These are phyloP conservation scores for Rhodotorula glutinis DNA, from an alignment of 1,284 basidiomycete species.

Conservation along the genomic window DNA sequence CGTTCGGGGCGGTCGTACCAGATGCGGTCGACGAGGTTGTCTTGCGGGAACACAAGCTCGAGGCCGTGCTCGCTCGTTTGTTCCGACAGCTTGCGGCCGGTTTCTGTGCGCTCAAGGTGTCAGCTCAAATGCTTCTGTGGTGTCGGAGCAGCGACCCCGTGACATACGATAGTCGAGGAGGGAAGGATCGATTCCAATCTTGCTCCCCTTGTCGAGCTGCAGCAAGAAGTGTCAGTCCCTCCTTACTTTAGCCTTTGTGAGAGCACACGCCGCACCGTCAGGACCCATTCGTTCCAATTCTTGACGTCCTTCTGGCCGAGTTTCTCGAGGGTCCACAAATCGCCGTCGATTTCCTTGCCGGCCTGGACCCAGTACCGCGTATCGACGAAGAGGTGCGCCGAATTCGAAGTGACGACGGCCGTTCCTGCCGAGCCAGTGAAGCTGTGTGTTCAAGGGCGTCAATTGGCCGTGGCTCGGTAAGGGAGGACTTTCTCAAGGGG, in stretches of 20 bases:
- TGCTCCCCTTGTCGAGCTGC: conserved; percentile 51
- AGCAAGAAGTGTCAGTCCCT: too few relatives aligned
- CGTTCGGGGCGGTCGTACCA: conserved; percentile 72
- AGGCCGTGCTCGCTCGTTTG: background rate
- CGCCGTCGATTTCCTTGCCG: conserved; percentile 72
- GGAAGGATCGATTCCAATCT: conserved; percentile 76
- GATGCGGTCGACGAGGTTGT: conserved; percentile 80
- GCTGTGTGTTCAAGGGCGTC: conserved; percentile 49
- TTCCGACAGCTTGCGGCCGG: conserved; percentile 3
- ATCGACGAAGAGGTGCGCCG: conserved; percentile 58
- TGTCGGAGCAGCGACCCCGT: too few relatives aligned
- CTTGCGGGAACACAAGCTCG: conserved; percentile 57
- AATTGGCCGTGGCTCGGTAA: background rate
- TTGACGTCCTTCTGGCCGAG: conserved; percentile 80
- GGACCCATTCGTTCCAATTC: conserved; percentile 81
- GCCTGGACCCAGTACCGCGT: conserved; percentile 90
- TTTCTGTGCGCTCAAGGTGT: background rate
- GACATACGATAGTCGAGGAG: conserved; percentile 53
- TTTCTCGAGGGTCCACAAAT: conserved; percentile 91
- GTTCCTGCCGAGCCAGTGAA: conserved; percentile 89
- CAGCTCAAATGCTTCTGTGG: too few relatives aligned
- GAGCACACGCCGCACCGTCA: conserved; percentile 58
- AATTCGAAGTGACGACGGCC: conserved; percentile 29
- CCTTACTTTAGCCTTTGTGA: too few relatives aligned
- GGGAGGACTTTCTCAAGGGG: background rate